Evolutionary conservation across 805 yeast species (phyloP), one percentile per base, ranked within the genome.

Genomic region (Pichia exigua): DNA sequence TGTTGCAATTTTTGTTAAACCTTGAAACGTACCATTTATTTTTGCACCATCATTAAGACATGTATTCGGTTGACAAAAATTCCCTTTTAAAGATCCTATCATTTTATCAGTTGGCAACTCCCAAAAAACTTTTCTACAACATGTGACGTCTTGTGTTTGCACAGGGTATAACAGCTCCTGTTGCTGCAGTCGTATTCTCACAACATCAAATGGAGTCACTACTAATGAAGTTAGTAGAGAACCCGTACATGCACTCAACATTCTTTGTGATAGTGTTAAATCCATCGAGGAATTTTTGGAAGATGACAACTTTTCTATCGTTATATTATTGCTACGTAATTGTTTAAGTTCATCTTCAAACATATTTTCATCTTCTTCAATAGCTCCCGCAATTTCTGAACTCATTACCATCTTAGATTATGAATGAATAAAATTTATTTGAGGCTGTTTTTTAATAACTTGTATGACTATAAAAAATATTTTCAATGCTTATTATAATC

Each of bases 141-240:
- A 73, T 15, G 59, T 58, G 1, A 50, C 61, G 1, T 60, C 52
- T 44, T 48, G 15, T 4, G 47, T 40, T n/a, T 53, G 54, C 7
- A 61, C 59, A n/a, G 78, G 73, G 42, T 73, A 72, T 4, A 76
- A 67, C 2, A 85, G 67, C 59, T 82, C 84, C 60, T 87, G 95
- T 60, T 87, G 95, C 58, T 87, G 95, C 28, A 85, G 69, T 54
- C 95, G 69, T 28, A 87, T 81, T 54, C 92, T 70, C 0, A 87
- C 85, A 41, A 87, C 94, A 65, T 87, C 95, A 66, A 87, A 79
- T 1, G 95, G 95, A 1, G 94, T 87, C 35, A 87, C 81, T 42
- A 83, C 82, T 39, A 84, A 59, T 0, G 92, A 85, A 2, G 92
- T 87, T 21, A 86, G 59, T 8, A 87, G 60, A 0, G 92, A 83